A percentile compares a stretch with the other conserved stretches of the same genome.
These are phyloP conservation scores for Diplogelasinospora grovesii DNA, from an alignment of 495 filamentous ascomycete genomes.

Conservation along the genomic window DNA sequence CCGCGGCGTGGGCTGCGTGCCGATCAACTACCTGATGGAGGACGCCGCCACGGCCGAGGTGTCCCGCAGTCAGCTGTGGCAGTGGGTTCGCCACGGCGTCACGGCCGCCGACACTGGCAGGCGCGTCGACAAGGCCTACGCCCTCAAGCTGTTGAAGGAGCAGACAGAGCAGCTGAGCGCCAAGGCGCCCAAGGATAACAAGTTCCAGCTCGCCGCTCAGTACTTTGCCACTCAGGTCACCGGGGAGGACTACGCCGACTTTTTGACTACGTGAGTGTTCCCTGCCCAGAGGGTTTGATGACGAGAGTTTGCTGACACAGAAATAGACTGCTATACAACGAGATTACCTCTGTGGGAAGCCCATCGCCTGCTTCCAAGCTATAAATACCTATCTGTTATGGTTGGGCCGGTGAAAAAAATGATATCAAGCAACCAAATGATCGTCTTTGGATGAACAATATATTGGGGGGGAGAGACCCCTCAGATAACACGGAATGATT, in stretches of 20 bases:
- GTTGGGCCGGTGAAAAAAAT: too few relatives aligned
- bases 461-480: too few relatives aligned
- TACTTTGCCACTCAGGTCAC: constrained; percentile 93
- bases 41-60: constrained; percentile 98
- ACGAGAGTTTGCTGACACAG: constrained; percentile 1
- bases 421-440: background rate
- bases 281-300: background rate
- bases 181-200: constrained; percentile 82
- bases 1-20: constrained; percentile 88
- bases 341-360: constrained; percentile 80
- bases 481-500: too few relatives aligned
- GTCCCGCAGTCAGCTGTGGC: constrained; percentile 86
- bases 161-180: constrained; percentile 67
- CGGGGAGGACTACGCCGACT: constrained; percentile 95
- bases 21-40: constrained; percentile 99
- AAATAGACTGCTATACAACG: constrained; percentile 77
- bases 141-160: constrained; percentile 80
- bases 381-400: constrained; percentile 32
- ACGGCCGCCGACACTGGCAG: constrained; percentile 84
- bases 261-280: constrained; percentile 69
- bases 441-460: background rate
- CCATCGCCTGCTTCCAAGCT: constrained; percentile 70
- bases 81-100: constrained; percentile 86
- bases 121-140: constrained; percentile 86
- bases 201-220: constrained; percentile 81